These are phyloP conservation scores for Tylopilus plumbeoviolaceoides DNA, from an alignment of 768 basidiomycete species.

Conservation along the genomic window DNA sequence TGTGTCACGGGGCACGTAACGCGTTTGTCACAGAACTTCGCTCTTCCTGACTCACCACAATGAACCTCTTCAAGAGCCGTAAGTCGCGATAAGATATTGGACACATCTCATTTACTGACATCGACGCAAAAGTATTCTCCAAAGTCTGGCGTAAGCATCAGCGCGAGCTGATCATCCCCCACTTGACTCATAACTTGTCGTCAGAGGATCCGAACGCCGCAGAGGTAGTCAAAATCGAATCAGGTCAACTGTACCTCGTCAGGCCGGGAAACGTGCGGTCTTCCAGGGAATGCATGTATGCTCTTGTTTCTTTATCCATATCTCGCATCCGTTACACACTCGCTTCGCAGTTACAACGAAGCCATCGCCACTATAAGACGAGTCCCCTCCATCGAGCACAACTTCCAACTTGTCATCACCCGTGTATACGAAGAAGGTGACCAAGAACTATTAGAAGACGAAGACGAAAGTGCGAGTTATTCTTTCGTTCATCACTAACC, in stretches of 20 bases:
- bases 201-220: conserved; percentile 91
- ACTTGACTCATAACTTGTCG: conserved; percentile 24
- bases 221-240: conserved; percentile 91
- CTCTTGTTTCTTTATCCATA: neutral
- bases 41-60: conserved; percentile 34
- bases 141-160: conserved; percentile 88
- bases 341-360: conserved; percentile 74
- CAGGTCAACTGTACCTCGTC: conserved; percentile 87
- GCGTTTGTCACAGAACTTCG: conserved; percentile 23
- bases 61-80: conserved; percentile 88
- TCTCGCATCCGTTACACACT: conserved; percentile 1
- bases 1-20: conserved; percentile 25
- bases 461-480: conserved; percentile 72
- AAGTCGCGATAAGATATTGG: conserved; percentile 31
- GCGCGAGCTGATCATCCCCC: conserved; percentile 12
- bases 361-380: conserved; percentile 93
- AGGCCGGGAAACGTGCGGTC: conserved; percentile 89
- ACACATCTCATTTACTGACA: conserved; percentile 18
- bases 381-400: conserved; percentile 69
- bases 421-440: conserved; percentile 97
- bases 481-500: neutral
- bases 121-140: conserved; percentile 58
- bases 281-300: conserved; percentile 96
- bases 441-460: conserved; percentile 90
- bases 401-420: conserved; percentile 92